Percentiles rank a stretch among this genome's conserved stretches.
Evolutionary conservation across 257 asterid species (phyloP).

Genomic region (Lithospermum erythrorhizon): DNA sequence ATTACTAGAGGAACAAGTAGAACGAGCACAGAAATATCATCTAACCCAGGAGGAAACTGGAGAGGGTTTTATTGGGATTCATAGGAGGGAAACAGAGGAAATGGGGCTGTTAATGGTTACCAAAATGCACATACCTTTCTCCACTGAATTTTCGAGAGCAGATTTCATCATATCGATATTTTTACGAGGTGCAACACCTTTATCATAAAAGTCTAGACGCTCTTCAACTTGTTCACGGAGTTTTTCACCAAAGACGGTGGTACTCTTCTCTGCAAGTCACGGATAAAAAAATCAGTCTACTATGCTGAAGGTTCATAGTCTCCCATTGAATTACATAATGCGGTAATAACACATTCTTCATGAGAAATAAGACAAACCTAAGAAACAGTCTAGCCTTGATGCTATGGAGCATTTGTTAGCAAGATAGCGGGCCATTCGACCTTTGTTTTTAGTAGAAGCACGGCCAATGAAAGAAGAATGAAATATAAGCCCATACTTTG

Average conservation of each 20-base stretch:
- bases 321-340: neutral
- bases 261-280: slow-evolving; percentile 45
- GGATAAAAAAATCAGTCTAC: neutral
- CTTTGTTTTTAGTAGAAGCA: slow-evolving; percentile 85
- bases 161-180: slow-evolving; percentile 86
- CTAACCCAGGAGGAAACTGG: no score
- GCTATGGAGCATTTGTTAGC: slow-evolving; percentile 99
- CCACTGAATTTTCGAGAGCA: slow-evolving; percentile 39
- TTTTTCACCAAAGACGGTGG: slow-evolving; percentile 77
- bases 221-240: slow-evolving; percentile 99
- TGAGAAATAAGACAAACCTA: slow-evolving; percentile 31
- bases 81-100: no score
- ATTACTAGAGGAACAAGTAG: no score
- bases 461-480: slow-evolving; percentile 98
- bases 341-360: neutral
- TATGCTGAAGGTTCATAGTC: slow-evolving; percentile 3
- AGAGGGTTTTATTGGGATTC: neutral
- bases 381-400: slow-evolving; percentile 86
- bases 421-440: slow-evolving; percentile 97
- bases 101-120: neutral
- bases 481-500: slow-evolving; percentile 94
- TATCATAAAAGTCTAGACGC: slow-evolving; percentile 84
- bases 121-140: slow-evolving; percentile 38
- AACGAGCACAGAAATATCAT: no score
- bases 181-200: slow-evolving; percentile 95